Conservation (phyloP, 768 basidiomycete species). For the Naganishia friedmannii region DNA sequence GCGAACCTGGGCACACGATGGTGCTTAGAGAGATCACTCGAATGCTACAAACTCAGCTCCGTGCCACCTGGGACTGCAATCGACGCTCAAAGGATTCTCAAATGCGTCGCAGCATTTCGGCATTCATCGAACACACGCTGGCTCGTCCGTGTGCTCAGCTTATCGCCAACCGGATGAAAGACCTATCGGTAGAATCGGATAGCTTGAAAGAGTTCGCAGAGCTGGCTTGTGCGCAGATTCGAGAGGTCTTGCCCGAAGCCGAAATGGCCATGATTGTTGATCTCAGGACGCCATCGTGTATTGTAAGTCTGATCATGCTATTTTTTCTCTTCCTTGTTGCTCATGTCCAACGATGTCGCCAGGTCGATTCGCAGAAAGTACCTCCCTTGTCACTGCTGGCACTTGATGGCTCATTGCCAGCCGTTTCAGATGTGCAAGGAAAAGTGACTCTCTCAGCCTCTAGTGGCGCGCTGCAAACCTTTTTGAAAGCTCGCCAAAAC, state of each 20-base stretch:
- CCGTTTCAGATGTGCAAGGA: not conserved
- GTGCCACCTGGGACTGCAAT: conserved; percentile 44
- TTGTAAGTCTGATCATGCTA: conserved; percentile 17
- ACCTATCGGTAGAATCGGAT: not conserved
- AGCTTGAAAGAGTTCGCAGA: conserved; percentile 20
- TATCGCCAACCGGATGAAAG: conserved; percentile 21
- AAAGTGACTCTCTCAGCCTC: not conserved
- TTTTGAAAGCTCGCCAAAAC: not conserved
- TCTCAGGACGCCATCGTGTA: conserved; percentile 18
- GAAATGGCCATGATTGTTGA: conserved; percentile 26
- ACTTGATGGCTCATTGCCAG: not conserved
- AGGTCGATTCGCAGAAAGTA: not conserved
- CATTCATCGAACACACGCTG: conserved; percentile 37
- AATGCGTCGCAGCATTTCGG: conserved; percentile 31
- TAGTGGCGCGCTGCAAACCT: not conserved
- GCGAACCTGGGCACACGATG: conserved; percentile 25
- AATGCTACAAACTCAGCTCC: conserved; percentile 40
- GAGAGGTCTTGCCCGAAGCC: conserved; percentile 2
- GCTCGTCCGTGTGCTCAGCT: conserved; percentile 9
- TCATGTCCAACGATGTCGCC: not conserved
- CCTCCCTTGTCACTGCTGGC: not conserved
- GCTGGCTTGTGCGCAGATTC: conserved; percentile 28
- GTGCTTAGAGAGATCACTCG: conserved; percentile 34
- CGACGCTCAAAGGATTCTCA: conserved; percentile 35
- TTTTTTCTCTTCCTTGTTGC: not conserved